Conservation (phyloP, 2,329 filamentous ascomycete genomes). For the Xylaria sp. region DNA sequence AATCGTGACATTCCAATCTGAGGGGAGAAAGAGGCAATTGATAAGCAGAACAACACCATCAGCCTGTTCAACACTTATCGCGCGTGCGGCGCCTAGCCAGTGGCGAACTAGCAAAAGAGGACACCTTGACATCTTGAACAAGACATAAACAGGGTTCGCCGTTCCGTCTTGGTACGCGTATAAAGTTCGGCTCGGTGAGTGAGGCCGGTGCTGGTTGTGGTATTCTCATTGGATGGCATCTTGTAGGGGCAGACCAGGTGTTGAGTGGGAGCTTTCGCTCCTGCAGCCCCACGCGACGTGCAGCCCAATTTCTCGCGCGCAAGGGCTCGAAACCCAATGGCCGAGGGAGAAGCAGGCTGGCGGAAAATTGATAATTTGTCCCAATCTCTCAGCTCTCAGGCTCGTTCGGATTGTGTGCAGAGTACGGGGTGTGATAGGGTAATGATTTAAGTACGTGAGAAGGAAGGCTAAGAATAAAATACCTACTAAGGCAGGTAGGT, state of each 20-base stretch:
- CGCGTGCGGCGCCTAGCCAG: not conserved
- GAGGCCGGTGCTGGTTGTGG: too few species aligned
- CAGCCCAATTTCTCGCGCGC: not conserved
- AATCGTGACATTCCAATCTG: conserved; percentile 9
- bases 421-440: too few species aligned
- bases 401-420: too few species aligned
- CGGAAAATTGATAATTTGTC: not conserved
- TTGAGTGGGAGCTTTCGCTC: not conserved
- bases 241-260: not conserved
- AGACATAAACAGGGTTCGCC: too few species aligned
- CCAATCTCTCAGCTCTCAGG: too few species aligned
- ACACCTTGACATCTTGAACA: too few species aligned
- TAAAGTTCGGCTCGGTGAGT: too few species aligned
- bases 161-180: too few species aligned
- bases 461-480: too few species aligned
- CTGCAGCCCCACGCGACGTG: not conserved
- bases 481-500: too few species aligned
- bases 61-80: not conserved
- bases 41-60: not conserved
- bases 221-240: too few species aligned
- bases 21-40: not conserved
- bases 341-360: not conserved
- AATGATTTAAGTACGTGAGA: too few species aligned
- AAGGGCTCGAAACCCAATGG: not conserved
- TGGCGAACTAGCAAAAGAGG: not conserved